phyloP scores from a whole-genome alignment of 2,329 filamentous ascomycete species.

The Sporothrix phasma region DNA sequence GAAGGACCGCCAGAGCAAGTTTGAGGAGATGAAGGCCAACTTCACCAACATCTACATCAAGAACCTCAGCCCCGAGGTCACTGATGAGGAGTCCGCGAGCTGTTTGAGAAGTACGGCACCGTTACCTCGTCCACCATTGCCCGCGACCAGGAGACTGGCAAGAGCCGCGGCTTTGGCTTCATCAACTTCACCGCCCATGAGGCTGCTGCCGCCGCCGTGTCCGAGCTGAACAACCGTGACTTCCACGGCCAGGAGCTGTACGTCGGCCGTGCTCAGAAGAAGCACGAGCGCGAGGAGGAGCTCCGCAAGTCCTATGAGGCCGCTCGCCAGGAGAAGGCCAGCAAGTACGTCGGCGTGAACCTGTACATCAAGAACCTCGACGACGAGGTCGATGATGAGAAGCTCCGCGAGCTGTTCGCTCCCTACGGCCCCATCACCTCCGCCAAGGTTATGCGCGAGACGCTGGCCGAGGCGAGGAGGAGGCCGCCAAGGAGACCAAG shows the following conservation, averaged over 20 bases:
- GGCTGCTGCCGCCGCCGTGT: constrained; percentile 73
- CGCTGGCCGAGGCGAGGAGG: constrained; percentile 45
- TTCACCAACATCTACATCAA: constrained; percentile 99
- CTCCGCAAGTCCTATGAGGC: constrained; percentile 98
- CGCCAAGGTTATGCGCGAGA: constrained; percentile 98
- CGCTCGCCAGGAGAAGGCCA: constrained; percentile 93
- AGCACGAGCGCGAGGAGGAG: constrained; percentile 99
- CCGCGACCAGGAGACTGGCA: constrained; percentile 71
- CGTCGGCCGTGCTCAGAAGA: constrained; percentile 95
- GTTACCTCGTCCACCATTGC: constrained; percentile 94
- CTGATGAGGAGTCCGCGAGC: constrained; percentile 82
- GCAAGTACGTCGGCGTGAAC: constrained; percentile 99
- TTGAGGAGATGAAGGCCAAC: constrained; percentile 99
- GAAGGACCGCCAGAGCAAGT: constrained; percentile 99
- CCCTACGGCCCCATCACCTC: constrained; percentile 93
- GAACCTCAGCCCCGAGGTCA: constrained; percentile 79
- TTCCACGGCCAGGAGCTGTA: constrained; percentile 94
- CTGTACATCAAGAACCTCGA: constrained; percentile 99
- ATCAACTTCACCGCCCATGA: constrained; percentile 95
- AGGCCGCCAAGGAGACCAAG: constrained; percentile 54
- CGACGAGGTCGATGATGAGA: constrained; percentile 95
- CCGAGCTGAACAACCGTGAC: constrained; percentile 83
- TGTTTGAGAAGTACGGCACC: constrained; percentile 87
- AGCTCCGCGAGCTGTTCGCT: constrained; percentile 87
- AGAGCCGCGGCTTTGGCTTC: constrained; percentile 92